A percentile compares a stretch with the other conserved stretches of the same genome.
These are phyloP conservation scores for Dipodascus albidus DNA, from an alignment of 805 yeast species.

Conservation along the genomic window DNA sequence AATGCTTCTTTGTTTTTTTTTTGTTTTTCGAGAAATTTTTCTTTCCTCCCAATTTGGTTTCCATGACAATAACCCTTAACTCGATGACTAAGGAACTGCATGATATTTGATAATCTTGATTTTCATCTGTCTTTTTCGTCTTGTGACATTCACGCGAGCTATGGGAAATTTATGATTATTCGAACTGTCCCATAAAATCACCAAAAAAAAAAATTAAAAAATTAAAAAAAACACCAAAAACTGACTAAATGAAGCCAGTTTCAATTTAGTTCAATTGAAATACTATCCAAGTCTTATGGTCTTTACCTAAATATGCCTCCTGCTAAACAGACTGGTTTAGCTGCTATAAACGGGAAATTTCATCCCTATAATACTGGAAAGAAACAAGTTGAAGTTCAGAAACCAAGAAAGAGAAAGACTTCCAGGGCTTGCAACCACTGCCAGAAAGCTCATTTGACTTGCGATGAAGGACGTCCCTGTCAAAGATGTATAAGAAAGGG, in stretches of 20 bases:
- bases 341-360: not conserved
- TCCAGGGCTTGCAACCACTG: slow-evolving; percentile 82
- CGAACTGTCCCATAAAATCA: not conserved
- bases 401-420: slow-evolving; percentile 43
- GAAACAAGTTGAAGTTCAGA: not conserved
- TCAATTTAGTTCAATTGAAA: not conserved
- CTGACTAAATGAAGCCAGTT: not conserved
- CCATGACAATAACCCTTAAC: not conserved
- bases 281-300: not conserved
- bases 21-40: not conserved
- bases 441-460: slow-evolving; percentile 77
- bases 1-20: too few species aligned
- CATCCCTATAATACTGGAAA: not conserved
- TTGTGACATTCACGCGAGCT: not conserved
- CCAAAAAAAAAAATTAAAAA: not conserved
- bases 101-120: not conserved
- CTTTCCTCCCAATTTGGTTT: not conserved
- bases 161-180: too few species aligned
- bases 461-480: slow-evolving; percentile 72
- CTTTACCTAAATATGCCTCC: not conserved
- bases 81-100: not conserved
- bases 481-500: slow-evolving; percentile 59
- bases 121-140: not conserved
- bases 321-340: not conserved
- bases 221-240: too few species aligned